Percentiles rank a stretch among this genome's conserved stretches.
Evolutionary conservation across 225 moss, liverwort and hornwort genomes (phyloP).

Genomic region (Rhytidiadelphus loreus): DNA sequence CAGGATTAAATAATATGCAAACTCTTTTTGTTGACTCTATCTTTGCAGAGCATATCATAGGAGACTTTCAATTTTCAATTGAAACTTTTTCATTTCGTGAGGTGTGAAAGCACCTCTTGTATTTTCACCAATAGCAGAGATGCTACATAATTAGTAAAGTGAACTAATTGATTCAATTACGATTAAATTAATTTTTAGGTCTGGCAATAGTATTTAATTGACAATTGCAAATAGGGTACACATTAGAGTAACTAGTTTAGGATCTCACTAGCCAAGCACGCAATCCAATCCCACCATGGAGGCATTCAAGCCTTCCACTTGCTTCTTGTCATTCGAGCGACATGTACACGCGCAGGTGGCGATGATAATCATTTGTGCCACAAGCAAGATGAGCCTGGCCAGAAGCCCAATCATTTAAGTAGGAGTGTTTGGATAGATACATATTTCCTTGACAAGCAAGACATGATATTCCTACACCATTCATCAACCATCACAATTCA

Average conservation of each 20-base stretch:
- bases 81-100: not conserved
- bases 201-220: not conserved
- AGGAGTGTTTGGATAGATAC: slow-evolving; percentile 27
- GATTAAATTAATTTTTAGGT: not conserved
- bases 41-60: too few relatives aligned
- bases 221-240: not conserved
- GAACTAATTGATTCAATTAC: not conserved
- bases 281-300: slow-evolving; percentile 19
- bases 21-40: not conserved
- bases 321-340: slow-evolving; percentile 23
- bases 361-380: slow-evolving; percentile 25
- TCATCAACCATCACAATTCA: not conserved
- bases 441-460: slow-evolving; percentile 7
- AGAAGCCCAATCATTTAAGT: slow-evolving; percentile 26
- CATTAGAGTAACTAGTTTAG: too few relatives aligned
- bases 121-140: not conserved
- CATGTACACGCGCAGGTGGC: slow-evolving; percentile 23
- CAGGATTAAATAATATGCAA: not conserved
- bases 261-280: slow-evolving; percentile 26
- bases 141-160: not conserved
- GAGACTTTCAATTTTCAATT: not conserved
- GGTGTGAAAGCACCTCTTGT: not conserved
- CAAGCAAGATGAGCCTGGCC: slow-evolving; percentile 23
- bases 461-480: slow-evolving; percentile 27
- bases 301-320: slow-evolving; percentile 12